Base-by-base conservation (phyloP, 2,329 filamentous ascomycete species). In the Cadophora sp. region DNA sequence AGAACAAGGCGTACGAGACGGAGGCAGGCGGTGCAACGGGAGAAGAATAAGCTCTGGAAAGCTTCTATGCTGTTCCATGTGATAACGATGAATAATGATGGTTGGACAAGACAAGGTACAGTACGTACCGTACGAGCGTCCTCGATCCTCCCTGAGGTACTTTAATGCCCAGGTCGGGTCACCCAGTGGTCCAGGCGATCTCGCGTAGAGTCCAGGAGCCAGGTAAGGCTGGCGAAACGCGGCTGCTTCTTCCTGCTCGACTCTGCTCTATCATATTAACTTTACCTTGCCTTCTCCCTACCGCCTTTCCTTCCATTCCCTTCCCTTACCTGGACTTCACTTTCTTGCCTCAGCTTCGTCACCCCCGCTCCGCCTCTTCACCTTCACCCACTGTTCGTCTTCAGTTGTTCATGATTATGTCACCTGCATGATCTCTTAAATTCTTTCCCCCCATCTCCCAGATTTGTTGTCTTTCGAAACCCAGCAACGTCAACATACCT, bases 351-450 rank as follows among this genome's bases (percentile, higher is more conserved):
- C 47, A n/a, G 30, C 24, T n/a, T 48, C 58, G 24, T 60, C 58
- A 53, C 14, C 55, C 33, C 36, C 33, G 33, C 36, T 41, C 45
- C 48, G 45, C 59, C 59, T 51, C 47, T 16, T 36, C 39, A 20
- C 27, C 58, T 53, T 11, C 59, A 8, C 14, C 47, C n/a, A 16
- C 24, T 39, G 9, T 51, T 27, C 18, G 22, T 18, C 33, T 41
- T 62, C n/a, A 47, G 27, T 5, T 24, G 14, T 22, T 56, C 41
- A 39, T 30, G 64, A 63, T 66, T 66, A 66, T 66, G 58, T 60
- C 61, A 69, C 58, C 39, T 66, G 50, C 43, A 48, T 61, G 39
- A 58, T 58, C 30, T 39, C 58, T 51, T 18, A 41, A 16, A 56
- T 59, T 22, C 8, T 39, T 33, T n/a, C n/a, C 39, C 36, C 47